phyloP scores from a whole-genome alignment of 2,329 filamentous ascomycete genomes.

The Neurospora sp. region DNA sequence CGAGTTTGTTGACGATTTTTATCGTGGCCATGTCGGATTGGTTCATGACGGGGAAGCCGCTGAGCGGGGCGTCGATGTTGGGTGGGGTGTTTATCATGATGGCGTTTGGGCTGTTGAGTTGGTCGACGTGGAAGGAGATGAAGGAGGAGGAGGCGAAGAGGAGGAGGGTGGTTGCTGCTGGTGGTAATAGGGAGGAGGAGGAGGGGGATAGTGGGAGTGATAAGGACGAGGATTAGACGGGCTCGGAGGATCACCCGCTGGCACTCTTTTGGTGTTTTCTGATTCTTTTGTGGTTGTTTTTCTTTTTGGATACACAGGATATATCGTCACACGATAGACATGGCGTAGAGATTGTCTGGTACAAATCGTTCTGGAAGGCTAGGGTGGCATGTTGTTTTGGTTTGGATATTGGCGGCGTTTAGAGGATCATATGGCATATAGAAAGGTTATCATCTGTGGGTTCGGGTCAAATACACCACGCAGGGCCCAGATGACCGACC shows the following conservation, averaged over 20 bases:
- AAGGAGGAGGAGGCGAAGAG: conserved; percentile 64
- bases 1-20: conserved; percentile 91
- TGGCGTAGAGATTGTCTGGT: not conserved
- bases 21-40: conserved; percentile 90
- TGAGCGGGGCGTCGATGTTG: conserved; percentile 63
- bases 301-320: not conserved
- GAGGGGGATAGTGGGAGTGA: conserved; percentile 12
- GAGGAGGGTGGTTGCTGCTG: conserved; percentile 32
- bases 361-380: not conserved
- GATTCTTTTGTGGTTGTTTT: not conserved
- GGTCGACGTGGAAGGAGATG: conserved; percentile 91
- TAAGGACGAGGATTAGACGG: conserved; percentile 5
- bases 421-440: not conserved
- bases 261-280: not conserved
- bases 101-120: conserved; percentile 79
- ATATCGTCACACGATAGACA: not conserved
- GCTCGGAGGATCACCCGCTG: not conserved
- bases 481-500: not conserved
- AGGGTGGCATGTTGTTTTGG: not conserved
- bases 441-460: not conserved
- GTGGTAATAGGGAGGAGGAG: conserved; percentile 9
- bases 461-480: not conserved
- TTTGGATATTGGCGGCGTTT: not conserved
- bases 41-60: conserved; percentile 65
- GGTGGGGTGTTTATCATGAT: conserved; percentile 83